These are phyloP conservation scores for Pseudovirgaria hyperparasitica DNA, from an alignment of 2,329 filamentous ascomycete genomes.

Conservation along the genomic window DNA sequence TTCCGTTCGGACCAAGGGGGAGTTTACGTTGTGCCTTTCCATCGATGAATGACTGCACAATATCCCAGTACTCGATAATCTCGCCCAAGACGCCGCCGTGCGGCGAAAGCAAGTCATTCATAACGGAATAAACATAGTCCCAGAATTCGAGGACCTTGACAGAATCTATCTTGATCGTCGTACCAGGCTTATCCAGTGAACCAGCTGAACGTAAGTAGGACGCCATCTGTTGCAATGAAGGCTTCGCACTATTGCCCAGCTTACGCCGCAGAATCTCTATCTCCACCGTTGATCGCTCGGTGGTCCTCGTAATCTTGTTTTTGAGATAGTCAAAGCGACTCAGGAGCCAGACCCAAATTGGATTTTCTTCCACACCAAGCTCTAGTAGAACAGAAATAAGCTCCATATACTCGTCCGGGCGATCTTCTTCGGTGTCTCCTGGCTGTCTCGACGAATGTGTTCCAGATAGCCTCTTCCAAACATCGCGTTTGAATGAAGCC, in stretches of 20 bases:
- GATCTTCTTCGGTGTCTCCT: constrained; percentile 32
- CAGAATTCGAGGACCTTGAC: constrained; percentile 77
- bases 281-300: constrained; percentile 80
- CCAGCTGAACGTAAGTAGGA: constrained; percentile 56
- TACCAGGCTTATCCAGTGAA: constrained; percentile 5
- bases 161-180: constrained; percentile 56
- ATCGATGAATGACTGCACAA: constrained; percentile 76
- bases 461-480: constrained; percentile 70
- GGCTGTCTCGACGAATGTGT: constrained; percentile 44
- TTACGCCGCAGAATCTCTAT: constrained; percentile 81
- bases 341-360: constrained; percentile 90
- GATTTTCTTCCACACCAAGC: constrained; percentile 87
- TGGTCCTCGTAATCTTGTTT: constrained; percentile 64
- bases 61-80: constrained; percentile 88
- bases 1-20: constrained; percentile 68
- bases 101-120: constrained; percentile 60
- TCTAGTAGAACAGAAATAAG: constrained; percentile 83
- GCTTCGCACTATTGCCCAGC: constrained; percentile 61
- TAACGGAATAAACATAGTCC: constrained; percentile 71
- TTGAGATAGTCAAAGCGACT: constrained; percentile 85
- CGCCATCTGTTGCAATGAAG: constrained; percentile 55
- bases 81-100: constrained; percentile 75
- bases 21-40: constrained; percentile 70
- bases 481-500: constrained; percentile 71
- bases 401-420: constrained; percentile 78